Percentiles rank a stretch among this genome's conserved stretches.
Evolutionary conservation across 495 filamentous ascomycete genomes (phyloP).

Genomic region (Neurospora sp.): DNA sequence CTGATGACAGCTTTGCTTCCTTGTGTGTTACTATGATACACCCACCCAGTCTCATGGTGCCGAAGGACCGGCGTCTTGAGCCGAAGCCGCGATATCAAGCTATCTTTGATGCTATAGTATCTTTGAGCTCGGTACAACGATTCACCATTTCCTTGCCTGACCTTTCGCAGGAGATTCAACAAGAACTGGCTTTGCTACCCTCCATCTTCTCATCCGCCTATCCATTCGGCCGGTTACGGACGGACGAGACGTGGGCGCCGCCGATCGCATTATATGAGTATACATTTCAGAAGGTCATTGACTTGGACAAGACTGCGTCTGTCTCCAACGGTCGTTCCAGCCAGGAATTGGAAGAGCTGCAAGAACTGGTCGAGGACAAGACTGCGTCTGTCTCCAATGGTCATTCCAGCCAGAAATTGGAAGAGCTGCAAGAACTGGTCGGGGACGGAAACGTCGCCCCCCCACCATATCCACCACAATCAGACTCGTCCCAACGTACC

Average conservation of each 20-base stretch:
- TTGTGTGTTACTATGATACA: not conserved
- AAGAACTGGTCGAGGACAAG: not conserved
- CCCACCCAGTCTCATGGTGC: not conserved
- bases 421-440: not conserved
- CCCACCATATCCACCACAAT: not conserved
- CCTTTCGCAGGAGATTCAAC: not conserved
- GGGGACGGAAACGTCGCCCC: not conserved
- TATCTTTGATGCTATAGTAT: not conserved
- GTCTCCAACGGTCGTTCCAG: too few species aligned
- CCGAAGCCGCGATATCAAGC: constrained; percentile 1
- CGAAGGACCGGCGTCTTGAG: not conserved
- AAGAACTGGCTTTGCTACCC: not conserved
- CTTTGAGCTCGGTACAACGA: not conserved
- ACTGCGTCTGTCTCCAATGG: too few species aligned
- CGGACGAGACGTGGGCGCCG: not conserved
- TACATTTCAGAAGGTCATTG: not conserved
- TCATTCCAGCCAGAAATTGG: too few species aligned
- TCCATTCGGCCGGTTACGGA: not conserved
- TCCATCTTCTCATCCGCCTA: not conserved
- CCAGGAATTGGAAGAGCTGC: not conserved
- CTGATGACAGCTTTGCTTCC: not conserved
- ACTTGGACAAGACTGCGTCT: not conserved
- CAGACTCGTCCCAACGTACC: not conserved
- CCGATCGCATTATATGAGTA: not conserved
- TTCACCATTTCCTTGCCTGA: not conserved